These are phyloP conservation scores for Dendryphion nanum DNA, from an alignment of 2,329 filamentous ascomycete species.

Conservation along the genomic window DNA sequence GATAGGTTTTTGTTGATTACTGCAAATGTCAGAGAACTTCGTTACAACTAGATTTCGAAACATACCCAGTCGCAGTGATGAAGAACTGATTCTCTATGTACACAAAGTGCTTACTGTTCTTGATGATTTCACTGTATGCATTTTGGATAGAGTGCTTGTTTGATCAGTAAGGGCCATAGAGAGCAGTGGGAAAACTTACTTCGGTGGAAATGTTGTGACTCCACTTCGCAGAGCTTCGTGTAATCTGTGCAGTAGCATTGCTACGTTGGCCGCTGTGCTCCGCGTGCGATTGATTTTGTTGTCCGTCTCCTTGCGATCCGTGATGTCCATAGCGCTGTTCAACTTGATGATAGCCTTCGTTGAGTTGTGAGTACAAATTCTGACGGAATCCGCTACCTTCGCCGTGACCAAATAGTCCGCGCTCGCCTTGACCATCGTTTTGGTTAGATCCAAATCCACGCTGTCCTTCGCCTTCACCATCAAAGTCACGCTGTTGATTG, in stretches of 20 bases:
- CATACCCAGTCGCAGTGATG: slow-evolving; percentile 70
- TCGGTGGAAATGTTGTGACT: slow-evolving; percentile 60
- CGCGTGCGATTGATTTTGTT: slow-evolving; percentile 25
- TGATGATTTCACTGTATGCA: slow-evolving; percentile 74
- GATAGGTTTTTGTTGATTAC: slow-evolving; percentile 67
- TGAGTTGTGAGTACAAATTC: slow-evolving; percentile 25
- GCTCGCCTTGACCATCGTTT: slow-evolving; percentile 24
- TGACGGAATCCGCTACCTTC: slow-evolving; percentile 23
- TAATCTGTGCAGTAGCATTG: slow-evolving; percentile 34
- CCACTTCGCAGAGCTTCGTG: slow-evolving; percentile 52
- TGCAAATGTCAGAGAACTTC: slow-evolving; percentile 1
- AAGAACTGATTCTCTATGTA: slow-evolving; percentile 90
- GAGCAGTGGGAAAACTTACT: slow-evolving; percentile 28
- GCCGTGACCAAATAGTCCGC: slow-evolving; percentile 27
- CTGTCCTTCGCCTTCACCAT: slow-evolving; percentile 35
- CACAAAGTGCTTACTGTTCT: slow-evolving; percentile 67
- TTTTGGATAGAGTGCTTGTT: slow-evolving; percentile 76
- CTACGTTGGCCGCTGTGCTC: slow-evolving; percentile 30
- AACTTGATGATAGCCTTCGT: slow-evolving; percentile 22
- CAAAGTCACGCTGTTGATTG: slow-evolving; percentile 31
- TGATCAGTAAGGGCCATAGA: slow-evolving; percentile 7
- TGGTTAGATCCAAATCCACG: slow-evolving; percentile 35
- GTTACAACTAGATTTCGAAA: not conserved
- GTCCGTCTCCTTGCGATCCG: slow-evolving; percentile 15
- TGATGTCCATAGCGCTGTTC: slow-evolving; percentile 21